These are phyloP conservation scores for Knoxdaviesia capensis DNA, from an alignment of 2,329 filamentous ascomycete species.

Conservation along the genomic window DNA sequence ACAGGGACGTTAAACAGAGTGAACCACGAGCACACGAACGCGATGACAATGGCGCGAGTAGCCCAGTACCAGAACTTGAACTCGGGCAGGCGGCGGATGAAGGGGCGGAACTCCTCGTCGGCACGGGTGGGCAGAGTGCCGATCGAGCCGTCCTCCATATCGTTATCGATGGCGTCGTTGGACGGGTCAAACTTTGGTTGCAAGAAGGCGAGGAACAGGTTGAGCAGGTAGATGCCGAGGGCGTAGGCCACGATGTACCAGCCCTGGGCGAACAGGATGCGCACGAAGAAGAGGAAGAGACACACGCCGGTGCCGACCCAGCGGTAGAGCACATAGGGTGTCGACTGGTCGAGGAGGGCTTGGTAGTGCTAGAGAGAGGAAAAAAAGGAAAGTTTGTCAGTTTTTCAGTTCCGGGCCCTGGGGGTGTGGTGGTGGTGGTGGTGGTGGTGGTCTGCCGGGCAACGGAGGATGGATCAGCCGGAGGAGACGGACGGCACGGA, in stretches of 20 bases:
- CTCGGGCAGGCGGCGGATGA: constrained; percentile 86
- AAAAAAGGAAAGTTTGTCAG: neutral
- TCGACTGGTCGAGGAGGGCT: constrained; percentile 81
- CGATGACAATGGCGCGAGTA: constrained; percentile 66
- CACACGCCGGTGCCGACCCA: constrained; percentile 68
- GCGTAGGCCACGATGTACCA: constrained; percentile 99
- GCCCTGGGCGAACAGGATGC: constrained; percentile 82
- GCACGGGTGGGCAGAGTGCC: constrained; percentile 78
- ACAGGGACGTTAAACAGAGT: constrained; percentile 90
- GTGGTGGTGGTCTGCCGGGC: too few relatives aligned
- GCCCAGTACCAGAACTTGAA: constrained; percentile 99
- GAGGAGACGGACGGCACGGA: too few relatives aligned
- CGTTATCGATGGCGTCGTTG: constrained; percentile 74
- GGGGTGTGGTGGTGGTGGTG: too few relatives aligned
- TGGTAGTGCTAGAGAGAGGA: constrained; percentile 56
- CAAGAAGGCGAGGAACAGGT: constrained; percentile 96
- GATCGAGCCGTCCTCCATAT: constrained; percentile 81
- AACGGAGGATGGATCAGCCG: too few relatives aligned
- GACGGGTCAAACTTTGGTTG: constrained; percentile 98
- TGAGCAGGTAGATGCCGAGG: constrained; percentile 94
- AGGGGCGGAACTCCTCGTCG: constrained; percentile 94
- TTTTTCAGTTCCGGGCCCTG: too few relatives aligned
- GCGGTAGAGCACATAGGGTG: constrained; percentile 73
- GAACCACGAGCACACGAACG: constrained; percentile 82
- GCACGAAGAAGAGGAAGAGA: constrained; percentile 65